Evolutionary conservation across 164 flowering plant species (phyloP), one percentile per base, ranked within the genome.

Genomic region (Macadamia tetraphylla): DNA sequence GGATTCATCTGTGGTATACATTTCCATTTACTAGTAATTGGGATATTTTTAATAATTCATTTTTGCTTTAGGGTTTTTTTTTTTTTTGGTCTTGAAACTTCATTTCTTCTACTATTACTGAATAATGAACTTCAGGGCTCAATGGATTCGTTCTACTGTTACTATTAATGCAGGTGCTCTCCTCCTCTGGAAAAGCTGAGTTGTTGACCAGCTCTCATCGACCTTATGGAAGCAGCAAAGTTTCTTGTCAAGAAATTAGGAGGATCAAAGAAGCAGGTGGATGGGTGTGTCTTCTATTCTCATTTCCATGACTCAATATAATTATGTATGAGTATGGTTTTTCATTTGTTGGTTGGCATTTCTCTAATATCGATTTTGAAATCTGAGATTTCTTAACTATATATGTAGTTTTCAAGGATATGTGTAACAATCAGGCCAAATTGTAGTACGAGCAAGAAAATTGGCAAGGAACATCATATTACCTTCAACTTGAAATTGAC

Each of bases 251-350:
- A 72, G 99, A 94, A 79, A 90, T 94, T 60, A 87, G 74, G 76
- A 76, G 99, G 75, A 86, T 94, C 78, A 83, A 83, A 82, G 97
- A 94, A 80, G 99, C 99, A 84, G 97, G 99, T 87, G 97, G 99
- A 88, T 94, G 99, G 97, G 99, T 94, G 93, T 86, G 97, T 89
- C 76, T 80, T 61, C 69, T 65, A 66, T 75, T 63, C 79, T 78
- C 75, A 55, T 40, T 75, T 71, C 67, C n/a, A 23, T 65, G 60
- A 70, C 23, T 61, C 13, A 17, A 35, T 44, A 18, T 18, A 29
- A 6, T 23, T 23, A 23, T 23, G 12, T 13, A 23, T 58, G 8
- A 9, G 29, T 9, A 9, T 9, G 48, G 48, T 6, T 18, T 51
- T 3, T 51, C 17, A 6, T 15, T 15, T 3, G 55, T 6, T 51